These are phyloP conservation scores for Westerdykella aurantiaca DNA, from an alignment of 2,329 filamentous ascomycete genomes.

Conservation along the genomic window DNA sequence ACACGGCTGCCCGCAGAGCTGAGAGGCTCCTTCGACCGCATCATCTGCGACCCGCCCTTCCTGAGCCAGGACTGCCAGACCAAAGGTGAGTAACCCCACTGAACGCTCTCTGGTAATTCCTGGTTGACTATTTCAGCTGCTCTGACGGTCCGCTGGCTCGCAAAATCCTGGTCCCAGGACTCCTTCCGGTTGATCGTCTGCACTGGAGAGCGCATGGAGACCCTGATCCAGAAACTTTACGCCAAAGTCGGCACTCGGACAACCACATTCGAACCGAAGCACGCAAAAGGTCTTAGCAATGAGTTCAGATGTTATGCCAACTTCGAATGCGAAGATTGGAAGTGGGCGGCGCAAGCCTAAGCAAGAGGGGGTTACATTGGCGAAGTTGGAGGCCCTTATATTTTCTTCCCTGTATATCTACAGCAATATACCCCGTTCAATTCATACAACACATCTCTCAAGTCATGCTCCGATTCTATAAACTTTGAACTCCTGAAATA, in stretches of 20 bases:
- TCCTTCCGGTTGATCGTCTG: constrained; percentile 55
- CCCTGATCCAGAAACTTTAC: constrained; percentile 62
- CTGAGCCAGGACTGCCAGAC: constrained; percentile 75
- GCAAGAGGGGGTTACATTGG: background rate
- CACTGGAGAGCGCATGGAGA: constrained; percentile 72
- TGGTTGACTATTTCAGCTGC: constrained; percentile 46
- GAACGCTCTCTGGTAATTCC: background rate
- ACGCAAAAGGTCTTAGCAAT: constrained; percentile 70
- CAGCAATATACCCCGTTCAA: constrained; percentile 1
- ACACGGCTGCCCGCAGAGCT: constrained; percentile 58
- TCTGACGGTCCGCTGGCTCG: constrained; percentile 68
- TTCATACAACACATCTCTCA: background rate
- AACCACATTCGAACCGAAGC: constrained; percentile 63
- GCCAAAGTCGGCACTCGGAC: constrained; percentile 55
- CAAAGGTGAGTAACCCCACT: constrained; percentile 49
- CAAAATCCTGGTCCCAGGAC: constrained; percentile 43
- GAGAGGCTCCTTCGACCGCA: constrained; percentile 60
- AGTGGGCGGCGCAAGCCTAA: constrained; percentile 20
- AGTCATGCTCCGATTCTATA: too few relatives aligned
- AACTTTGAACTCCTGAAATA: too few relatives aligned
- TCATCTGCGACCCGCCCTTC: constrained; percentile 75
- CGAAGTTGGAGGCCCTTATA: too few relatives aligned
- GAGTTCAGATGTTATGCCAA: constrained; percentile 77
- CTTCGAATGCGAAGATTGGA: constrained; percentile 56
- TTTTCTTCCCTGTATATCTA: background rate